Conservation (phyloP, 345 rosid species). For the Corymbia maculata region DNA sequence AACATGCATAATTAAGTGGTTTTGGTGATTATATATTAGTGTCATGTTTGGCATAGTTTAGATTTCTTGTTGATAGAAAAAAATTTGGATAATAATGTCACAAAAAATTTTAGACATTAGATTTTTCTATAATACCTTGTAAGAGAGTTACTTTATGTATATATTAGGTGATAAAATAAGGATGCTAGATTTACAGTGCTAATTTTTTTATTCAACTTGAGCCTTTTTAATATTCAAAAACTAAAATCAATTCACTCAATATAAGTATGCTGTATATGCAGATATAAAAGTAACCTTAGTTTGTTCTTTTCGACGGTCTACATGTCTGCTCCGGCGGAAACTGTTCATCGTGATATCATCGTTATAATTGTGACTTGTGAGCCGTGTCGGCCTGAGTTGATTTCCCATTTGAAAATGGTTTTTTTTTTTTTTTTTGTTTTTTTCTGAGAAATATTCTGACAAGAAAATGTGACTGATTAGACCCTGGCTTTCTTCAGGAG, state of each 20-base stretch:
- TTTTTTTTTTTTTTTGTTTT: background rate
- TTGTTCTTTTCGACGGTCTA: background rate
- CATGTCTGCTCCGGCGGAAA: background rate
- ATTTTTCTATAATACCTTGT: too few relatives aligned
- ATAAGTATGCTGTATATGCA: background rate
- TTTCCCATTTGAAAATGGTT: background rate
- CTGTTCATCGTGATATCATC: background rate
- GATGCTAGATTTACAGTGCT: background rate
- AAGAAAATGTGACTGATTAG: background rate
- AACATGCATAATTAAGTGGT: too few relatives aligned
- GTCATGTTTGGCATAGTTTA: background rate
- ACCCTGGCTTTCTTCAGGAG: background rate
- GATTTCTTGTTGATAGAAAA: background rate
- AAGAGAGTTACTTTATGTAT: background rate
- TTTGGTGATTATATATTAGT: background rate
- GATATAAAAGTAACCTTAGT: background rate
- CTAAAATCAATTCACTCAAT: background rate
- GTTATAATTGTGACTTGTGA: background rate
- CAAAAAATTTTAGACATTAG: background rate
- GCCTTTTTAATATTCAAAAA: background rate
- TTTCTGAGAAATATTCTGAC: background rate
- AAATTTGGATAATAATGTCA: rapidly evolving
- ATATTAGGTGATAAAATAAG: background rate
- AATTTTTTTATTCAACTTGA: background rate
- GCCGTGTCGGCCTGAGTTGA: background rate